Evolutionary conservation across 495 filamentous ascomycete species (phyloP).

Genomic region (Cairneyella variabilis): DNA sequence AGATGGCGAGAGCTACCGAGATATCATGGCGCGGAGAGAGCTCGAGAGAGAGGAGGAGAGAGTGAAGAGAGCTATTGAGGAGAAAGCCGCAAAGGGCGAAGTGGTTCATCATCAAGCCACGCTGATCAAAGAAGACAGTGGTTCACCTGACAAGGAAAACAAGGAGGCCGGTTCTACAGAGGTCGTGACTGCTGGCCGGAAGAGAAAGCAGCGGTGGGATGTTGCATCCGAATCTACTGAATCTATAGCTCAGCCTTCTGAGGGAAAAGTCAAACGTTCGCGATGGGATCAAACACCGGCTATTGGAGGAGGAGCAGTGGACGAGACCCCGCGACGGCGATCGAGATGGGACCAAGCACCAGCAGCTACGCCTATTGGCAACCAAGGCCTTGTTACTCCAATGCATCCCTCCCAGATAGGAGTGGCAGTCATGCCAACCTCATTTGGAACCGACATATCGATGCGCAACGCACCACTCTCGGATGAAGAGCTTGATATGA

Average conservation of each 20-base stretch:
- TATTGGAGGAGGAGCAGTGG: slow-evolving; percentile 46
- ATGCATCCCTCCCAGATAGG: slow-evolving; percentile 75
- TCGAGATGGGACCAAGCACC: slow-evolving; percentile 92
- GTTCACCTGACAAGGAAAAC: slow-evolving; percentile 60
- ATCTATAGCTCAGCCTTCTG: slow-evolving; percentile 41
- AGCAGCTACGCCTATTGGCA: slow-evolving; percentile 77
- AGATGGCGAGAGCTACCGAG: slow-evolving; percentile 69
- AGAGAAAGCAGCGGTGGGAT: slow-evolving; percentile 95
- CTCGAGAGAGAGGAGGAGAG: slow-evolving; percentile 93
- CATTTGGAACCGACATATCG: slow-evolving; percentile 81
- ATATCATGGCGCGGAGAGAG: slow-evolving; percentile 87
- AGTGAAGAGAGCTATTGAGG: slow-evolving; percentile 74
- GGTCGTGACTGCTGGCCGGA: slow-evolving; percentile 58
- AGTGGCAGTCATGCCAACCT: slow-evolving; percentile 45
- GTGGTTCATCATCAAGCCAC: slow-evolving; percentile 63
- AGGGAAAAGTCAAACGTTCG: slow-evolving; percentile 58
- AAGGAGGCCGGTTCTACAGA: slow-evolving; percentile 65
- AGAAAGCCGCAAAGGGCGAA: slow-evolving; percentile 65
- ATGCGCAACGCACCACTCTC: slow-evolving; percentile 73
- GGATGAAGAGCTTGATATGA: slow-evolving; percentile 89
- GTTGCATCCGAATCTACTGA: slow-evolving; percentile 46
- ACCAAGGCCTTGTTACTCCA: slow-evolving; percentile 77
- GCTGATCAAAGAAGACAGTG: slow-evolving; percentile 58
- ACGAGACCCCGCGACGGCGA: slow-evolving; percentile 60
- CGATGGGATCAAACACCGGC: slow-evolving; percentile 88